A percentile compares a stretch with the other conserved stretches of the same genome.
These are phyloP conservation scores for Elsinoe perseae DNA, from an alignment of 2,329 filamentous ascomycete genomes.

Conservation along the genomic window DNA sequence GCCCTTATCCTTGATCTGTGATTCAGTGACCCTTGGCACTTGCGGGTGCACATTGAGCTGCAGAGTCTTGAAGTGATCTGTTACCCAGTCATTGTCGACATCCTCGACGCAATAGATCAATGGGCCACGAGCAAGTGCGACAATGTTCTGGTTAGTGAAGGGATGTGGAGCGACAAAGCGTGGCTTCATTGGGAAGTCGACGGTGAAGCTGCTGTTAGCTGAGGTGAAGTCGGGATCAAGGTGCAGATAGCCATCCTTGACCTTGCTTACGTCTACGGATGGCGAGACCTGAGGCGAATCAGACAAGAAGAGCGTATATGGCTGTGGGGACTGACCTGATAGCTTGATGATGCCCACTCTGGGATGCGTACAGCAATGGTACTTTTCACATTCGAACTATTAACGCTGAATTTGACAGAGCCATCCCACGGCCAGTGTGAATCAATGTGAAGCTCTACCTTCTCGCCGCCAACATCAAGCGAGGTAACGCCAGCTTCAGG, in stretches of 20 bases:
- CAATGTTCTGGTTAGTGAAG: slow-evolving; percentile 48
- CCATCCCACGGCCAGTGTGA: slow-evolving; percentile 54
- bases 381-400: slow-evolving; percentile 28
- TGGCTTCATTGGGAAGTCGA: slow-evolving; percentile 42
- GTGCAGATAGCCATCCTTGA: slow-evolving; percentile 45
- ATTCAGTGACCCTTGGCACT: slow-evolving; percentile 17
- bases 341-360: slow-evolving; percentile 38
- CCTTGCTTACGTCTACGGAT: slow-evolving; percentile 23
- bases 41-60: slow-evolving; percentile 20
- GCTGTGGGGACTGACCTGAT: slow-evolving; percentile 24
- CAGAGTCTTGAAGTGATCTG: slow-evolving; percentile 48
- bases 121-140: slow-evolving; percentile 50
- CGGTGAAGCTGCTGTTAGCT: slow-evolving; percentile 36
- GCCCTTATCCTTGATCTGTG: slow-evolving; percentile 19
- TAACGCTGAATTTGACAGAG: slow-evolving; percentile 41
- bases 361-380: slow-evolving; percentile 48
- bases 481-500: slow-evolving; percentile 44
- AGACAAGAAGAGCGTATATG: background rate
- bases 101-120: slow-evolving; percentile 56
- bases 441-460: slow-evolving; percentile 41
- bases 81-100: slow-evolving; percentile 49
- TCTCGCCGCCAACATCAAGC: slow-evolving; percentile 32
- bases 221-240: slow-evolving; percentile 38
- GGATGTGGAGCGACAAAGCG: slow-evolving; percentile 48
- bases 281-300: slow-evolving; percentile 27